Base-by-base conservation (phyloP, 2,329 filamentous ascomycete genomes). In the Alternaria panax region DNA sequence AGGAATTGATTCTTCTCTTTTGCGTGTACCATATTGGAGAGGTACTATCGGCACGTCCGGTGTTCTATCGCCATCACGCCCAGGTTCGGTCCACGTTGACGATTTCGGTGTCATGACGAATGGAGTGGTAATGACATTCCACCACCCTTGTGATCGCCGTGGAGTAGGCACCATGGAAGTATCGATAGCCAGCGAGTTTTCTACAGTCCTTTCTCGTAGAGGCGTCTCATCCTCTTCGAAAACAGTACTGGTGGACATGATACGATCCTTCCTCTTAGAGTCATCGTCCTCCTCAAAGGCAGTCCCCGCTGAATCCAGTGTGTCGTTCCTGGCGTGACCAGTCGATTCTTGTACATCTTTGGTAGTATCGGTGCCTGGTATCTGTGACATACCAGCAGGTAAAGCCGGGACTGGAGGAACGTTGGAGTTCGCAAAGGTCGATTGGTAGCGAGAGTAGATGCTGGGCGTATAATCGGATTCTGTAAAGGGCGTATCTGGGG, bases 51-150 rank as follows among this genome's bases (percentile, higher is more conserved):
- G 77, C 22, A 79, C 68, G 22, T 71, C 70, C 24, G 76, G 76
- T n/a, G 71, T 75, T 30, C 55, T 67, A 7, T 71, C 66, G 0
- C 38, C 63, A 11, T 66, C 62, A 6, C 60, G 64, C 7, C 65
- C 71, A 25, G 60, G 66, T 51, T 72, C 68, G 5, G 72, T 73
- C 70, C 75, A 80, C 52, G 77, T 71, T 51, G 73, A 68, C 57
- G 77, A 70, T 68, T 74, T 65, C 46, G 77, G 64, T 61, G 81
- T 74, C 52, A 73, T 70, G 24, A 76, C 71, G 69, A 92, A 92
- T 0, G 90, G 90, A 1, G 90, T 91, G 7, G 86, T 88, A 55
- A 93, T 87, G 65, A 91, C 84, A 68, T 92, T 91, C 90, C 90
- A 93, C 90, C 90, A 93, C 20, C 90, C 90, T 60, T 84, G 83